These are phyloP conservation scores for Paramarasmius palmivorus DNA, from an alignment of 1,284 basidiomycete species.

Conservation along the genomic window DNA sequence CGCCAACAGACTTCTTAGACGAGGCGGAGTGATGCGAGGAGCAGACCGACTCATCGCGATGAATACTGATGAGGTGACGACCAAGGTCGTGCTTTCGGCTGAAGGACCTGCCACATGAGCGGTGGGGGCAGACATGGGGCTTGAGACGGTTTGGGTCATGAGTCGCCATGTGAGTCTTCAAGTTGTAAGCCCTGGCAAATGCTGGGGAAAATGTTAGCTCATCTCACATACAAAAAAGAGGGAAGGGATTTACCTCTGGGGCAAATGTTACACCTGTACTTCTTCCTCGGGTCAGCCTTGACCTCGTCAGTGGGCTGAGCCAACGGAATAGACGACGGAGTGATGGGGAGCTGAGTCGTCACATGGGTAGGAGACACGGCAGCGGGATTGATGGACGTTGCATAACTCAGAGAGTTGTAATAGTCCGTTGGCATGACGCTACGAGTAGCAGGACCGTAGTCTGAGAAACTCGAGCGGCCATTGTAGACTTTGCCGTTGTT, in stretches of 20 bases:
- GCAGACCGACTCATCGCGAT: constrained; percentile 63
- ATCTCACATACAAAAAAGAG: background rate
- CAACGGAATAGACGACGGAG: constrained; percentile 41
- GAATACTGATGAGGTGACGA: constrained; percentile 83
- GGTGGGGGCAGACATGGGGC: constrained; percentile 81
- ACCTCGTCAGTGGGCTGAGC: constrained; percentile 39
- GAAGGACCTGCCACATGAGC: constrained; percentile 81
- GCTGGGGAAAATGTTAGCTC: constrained; percentile 41
- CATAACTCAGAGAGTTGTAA: constrained; percentile 42
- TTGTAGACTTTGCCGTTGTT: constrained; percentile 33
- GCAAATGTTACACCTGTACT: constrained; percentile 73
- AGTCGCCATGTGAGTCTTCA: constrained; percentile 89
- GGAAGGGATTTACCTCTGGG: constrained; percentile 55
- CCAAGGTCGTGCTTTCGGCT: constrained; percentile 89
- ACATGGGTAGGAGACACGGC: constrained; percentile 60
- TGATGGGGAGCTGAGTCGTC: constrained; percentile 46
- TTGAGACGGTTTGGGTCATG: constrained; percentile 87
- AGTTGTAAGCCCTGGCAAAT: constrained; percentile 87
- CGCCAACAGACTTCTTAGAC: constrained; percentile 55
- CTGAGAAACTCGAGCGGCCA: constrained; percentile 58
- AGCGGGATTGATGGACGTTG: constrained; percentile 32
- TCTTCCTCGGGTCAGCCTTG: constrained; percentile 68
- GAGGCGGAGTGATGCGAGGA: constrained; percentile 38
- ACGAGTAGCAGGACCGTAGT: constrained; percentile 56
- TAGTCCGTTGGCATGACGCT: constrained; percentile 56